A percentile compares a stretch with the other conserved stretches of the same genome.
phyloP scores from a whole-genome alignment of 2,329 filamentous ascomycete species.

The Ilyonectria mors-panacis region DNA sequence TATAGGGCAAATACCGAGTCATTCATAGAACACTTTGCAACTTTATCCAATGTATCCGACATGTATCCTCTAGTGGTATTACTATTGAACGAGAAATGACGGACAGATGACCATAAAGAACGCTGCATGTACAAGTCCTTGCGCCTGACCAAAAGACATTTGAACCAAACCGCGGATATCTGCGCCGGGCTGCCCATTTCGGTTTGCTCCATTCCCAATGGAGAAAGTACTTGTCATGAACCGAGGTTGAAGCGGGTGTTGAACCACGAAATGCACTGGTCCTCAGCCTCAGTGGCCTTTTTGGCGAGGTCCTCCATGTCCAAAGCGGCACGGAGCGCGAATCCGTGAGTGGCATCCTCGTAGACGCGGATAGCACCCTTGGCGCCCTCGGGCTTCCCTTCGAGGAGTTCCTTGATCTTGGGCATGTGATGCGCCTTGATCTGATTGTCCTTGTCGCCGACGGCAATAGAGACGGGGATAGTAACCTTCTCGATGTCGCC shows the following conservation, averaged over 20 bases:
- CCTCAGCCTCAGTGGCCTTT: constrained; percentile 51
- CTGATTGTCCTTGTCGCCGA: constrained; percentile 62
- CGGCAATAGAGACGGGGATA: constrained; percentile 62
- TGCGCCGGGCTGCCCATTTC: neutral
- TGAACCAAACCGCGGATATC: neutral
- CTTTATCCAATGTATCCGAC: neutral
- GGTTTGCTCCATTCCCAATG: neutral
- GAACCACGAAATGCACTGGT: constrained; percentile 55
- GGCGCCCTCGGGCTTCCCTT: constrained; percentile 50
- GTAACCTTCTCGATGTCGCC: constrained; percentile 62
- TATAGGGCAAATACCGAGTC: too few relatives aligned
- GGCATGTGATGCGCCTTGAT: constrained; percentile 53
- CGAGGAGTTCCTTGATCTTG: constrained; percentile 53
- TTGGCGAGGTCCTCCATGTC: constrained; percentile 41
- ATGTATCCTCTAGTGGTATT: neutral
- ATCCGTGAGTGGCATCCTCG: constrained; percentile 58
- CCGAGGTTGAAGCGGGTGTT: constrained; percentile 38
- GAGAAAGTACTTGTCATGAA: neutral
- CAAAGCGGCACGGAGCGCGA: constrained; percentile 54
- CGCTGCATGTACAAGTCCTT: neutral
- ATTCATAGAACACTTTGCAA: neutral
- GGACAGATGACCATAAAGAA: neutral
- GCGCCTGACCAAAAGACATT: neutral
- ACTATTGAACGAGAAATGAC: neutral
- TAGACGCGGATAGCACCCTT: constrained; percentile 57